Evolutionary conservation across 108 stramenopile species (phyloP).

Genomic region (Mediolabrus comicus): DNA sequence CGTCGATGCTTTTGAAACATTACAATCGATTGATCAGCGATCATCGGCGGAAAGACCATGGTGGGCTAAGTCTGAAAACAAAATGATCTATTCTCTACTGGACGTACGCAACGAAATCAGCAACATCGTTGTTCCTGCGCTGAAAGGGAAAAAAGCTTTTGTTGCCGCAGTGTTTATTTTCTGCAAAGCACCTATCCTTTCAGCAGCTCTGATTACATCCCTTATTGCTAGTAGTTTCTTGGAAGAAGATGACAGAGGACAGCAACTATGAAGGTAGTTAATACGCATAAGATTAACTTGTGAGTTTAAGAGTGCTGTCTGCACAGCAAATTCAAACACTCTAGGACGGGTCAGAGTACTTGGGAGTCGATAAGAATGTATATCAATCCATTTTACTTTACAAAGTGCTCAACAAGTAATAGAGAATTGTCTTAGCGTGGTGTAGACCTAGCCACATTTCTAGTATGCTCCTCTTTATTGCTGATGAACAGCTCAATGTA

Average conservation of each 20-base stretch:
- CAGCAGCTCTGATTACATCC: constrained; percentile 13
- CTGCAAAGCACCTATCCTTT: constrained; percentile 19
- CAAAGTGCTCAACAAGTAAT: neutral
- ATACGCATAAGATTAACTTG: neutral
- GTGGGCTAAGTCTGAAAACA: constrained; percentile 12
- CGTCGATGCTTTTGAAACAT: neutral
- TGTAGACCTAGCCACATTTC: constrained; percentile 76
- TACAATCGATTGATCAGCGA: constrained; percentile 7
- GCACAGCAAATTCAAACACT: neutral
- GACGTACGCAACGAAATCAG: neutral
- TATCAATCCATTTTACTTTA: too few relatives aligned
- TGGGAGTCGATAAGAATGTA: too few relatives aligned
- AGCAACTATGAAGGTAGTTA: neutral
- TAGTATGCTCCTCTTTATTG: constrained; percentile 89
- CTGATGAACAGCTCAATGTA: constrained; percentile 96
- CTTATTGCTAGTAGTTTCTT: constrained; percentile 6
- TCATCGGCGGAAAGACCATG: constrained; percentile 5
- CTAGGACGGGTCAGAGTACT: too few relatives aligned
- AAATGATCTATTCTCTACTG: neutral
- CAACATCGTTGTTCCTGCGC: neutral
- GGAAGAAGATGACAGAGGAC: neutral
- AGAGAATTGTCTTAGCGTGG: constrained; percentile 43
- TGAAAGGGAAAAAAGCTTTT: neutral
- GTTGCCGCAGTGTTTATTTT: constrained; percentile 6
- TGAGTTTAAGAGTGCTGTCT: neutral